These are phyloP conservation scores for Passiflora organensis DNA, from an alignment of 345 rosid species.

Conservation along the genomic window DNA sequence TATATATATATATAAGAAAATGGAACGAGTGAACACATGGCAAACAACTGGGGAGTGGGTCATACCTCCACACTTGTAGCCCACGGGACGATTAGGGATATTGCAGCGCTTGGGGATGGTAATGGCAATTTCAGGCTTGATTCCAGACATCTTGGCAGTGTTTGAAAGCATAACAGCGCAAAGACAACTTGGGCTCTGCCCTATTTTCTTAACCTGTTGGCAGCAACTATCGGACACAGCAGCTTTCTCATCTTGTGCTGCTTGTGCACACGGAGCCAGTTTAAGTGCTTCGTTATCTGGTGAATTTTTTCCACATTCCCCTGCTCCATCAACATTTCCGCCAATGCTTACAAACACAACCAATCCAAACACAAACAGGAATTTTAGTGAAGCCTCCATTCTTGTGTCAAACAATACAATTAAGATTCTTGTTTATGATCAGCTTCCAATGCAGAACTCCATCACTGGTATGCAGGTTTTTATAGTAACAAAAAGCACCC, in stretches of 20 bases:
- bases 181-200: conserved; percentile 68
- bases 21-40: neutral
- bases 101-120: conserved; percentile 91
- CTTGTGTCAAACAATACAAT: too few species aligned
- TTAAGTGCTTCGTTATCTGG: conserved; percentile 81
- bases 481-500: too few species aligned
- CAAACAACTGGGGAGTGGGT: too few species aligned
- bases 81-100: conserved; percentile 65
- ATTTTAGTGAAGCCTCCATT: too few species aligned
- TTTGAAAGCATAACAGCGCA: conserved; percentile 87
- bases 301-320: conserved; percentile 64
- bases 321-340: conserved; percentile 48
- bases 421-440: too few species aligned
- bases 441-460: too few species aligned
- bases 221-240: conserved; percentile 68
- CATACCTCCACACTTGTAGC: conserved; percentile 83
- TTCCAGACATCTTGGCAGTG: conserved; percentile 67
- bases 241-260: conserved; percentile 46
- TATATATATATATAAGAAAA: neutral
- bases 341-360: too few species aligned
- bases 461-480: too few species aligned
- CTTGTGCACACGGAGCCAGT: conserved; percentile 79
- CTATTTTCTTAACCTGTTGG: conserved; percentile 55
- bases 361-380: too few species aligned
- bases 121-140: conserved; percentile 63